A percentile compares a stretch with the other conserved stretches of the same genome.
These are phyloP conservation scores for Nicotiana attenuata DNA, from an alignment of 257 asterid species.

Conservation along the genomic window DNA sequence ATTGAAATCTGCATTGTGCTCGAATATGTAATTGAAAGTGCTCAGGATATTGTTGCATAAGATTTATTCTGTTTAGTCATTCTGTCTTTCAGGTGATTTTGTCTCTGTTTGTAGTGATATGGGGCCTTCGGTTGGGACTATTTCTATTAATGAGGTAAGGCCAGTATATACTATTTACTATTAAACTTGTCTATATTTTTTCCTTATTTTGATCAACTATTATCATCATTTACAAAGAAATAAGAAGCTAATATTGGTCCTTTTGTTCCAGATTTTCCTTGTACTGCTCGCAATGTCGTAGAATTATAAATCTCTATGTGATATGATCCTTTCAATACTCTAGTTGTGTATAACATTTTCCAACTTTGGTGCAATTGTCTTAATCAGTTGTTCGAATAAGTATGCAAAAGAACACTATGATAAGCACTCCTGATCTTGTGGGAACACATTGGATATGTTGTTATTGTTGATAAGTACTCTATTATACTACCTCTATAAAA, in stretches of 20 bases:
- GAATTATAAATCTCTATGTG: background rate
- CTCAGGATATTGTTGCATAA: background rate
- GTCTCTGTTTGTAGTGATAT: conserved; percentile 58
- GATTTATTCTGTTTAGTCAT: conserved; percentile 8
- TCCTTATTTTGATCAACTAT: background rate
- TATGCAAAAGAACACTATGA: background rate
- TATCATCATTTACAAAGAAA: background rate
- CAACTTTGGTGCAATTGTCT: background rate
- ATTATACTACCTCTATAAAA: background rate
- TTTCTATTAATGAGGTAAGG: conserved; percentile 80
- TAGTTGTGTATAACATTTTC: background rate
- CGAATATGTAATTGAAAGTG: background rate
- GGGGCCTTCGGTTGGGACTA: conserved; percentile 91
- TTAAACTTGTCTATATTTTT: background rate
- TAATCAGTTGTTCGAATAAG: background rate
- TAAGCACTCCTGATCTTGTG: background rate
- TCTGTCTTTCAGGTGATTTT: conserved; percentile 58
- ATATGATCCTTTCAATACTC: background rate
- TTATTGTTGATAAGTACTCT: too few relatives aligned
- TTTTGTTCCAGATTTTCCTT: background rate
- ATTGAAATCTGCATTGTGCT: background rate
- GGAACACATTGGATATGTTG: too few relatives aligned
- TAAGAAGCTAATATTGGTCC: background rate
- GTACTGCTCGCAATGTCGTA: background rate
- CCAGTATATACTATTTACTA: background rate